These are phyloP conservation scores for Kalmanozyma brasiliensis DNA, from an alignment of 1,284 basidiomycete species.

Conservation along the genomic window DNA sequence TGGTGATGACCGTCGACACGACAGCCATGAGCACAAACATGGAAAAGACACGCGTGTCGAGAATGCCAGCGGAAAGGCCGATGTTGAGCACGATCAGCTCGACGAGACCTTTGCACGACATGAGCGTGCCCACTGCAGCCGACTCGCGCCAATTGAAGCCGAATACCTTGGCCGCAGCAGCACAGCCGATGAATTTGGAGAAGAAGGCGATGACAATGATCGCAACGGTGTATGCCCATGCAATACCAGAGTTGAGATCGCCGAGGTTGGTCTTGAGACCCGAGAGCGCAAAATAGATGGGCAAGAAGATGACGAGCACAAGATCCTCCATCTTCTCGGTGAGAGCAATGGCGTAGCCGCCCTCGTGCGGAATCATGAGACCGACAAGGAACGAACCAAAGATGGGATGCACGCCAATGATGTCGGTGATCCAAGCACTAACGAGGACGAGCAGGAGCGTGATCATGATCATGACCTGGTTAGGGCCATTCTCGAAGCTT, in stretches of 20 bases:
- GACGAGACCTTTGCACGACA: constrained; percentile 88
- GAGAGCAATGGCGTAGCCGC: constrained; percentile 75
- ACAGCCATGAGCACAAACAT: constrained; percentile 94
- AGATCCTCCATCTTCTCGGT: constrained; percentile 73
- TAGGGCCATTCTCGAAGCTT: constrained; percentile 79
- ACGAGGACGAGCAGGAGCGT: constrained; percentile 79
- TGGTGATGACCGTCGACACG: constrained; percentile 86
- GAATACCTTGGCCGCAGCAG: constrained; percentile 73
- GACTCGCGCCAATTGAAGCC: constrained; percentile 83
- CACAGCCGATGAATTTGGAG: constrained; percentile 75
- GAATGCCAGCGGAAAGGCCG: constrained; percentile 80
- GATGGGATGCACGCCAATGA: constrained; percentile 89
- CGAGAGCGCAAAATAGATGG: constrained; percentile 84
- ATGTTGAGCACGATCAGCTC: constrained; percentile 89
- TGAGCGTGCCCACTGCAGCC: constrained; percentile 85
- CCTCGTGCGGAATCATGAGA: constrained; percentile 86
- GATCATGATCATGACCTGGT: constrained; percentile 80
- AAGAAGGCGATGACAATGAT: constrained; percentile 83
- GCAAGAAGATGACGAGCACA: constrained; percentile 75
- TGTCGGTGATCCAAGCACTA: constrained; percentile 86
- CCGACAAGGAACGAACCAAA: constrained; percentile 86
- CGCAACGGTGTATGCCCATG: constrained; percentile 87
- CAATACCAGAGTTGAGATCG: constrained; percentile 69
- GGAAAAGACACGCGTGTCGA: constrained; percentile 75
- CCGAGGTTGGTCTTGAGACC: constrained; percentile 86